These are phyloP conservation scores for Suillus fuscotomentosus DNA, from an alignment of 768 basidiomycete species.

Conservation along the genomic window DNA sequence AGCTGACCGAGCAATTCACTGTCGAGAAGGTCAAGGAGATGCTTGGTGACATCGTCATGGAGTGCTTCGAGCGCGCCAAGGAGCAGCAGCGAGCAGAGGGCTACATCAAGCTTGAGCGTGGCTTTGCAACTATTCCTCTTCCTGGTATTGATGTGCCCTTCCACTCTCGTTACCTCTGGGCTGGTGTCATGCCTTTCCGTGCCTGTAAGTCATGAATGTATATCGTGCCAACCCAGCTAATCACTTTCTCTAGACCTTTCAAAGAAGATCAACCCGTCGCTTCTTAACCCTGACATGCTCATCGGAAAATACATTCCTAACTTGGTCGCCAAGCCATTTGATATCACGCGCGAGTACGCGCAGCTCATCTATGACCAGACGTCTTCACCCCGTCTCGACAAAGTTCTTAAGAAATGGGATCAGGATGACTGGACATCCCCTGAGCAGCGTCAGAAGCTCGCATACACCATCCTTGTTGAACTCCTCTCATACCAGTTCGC, in stretches of 20 bases:
- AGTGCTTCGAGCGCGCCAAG: slow-evolving; percentile 71
- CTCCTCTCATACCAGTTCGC: slow-evolving; percentile 98
- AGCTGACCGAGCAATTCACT: slow-evolving; percentile 86
- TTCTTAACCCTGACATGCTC: slow-evolving; percentile 93
- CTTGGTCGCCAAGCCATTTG: slow-evolving; percentile 86
- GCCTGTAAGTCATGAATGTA: slow-evolving; percentile 62
- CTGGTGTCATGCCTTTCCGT: slow-evolving; percentile 95
- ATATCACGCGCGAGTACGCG: slow-evolving; percentile 81
- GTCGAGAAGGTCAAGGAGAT: slow-evolving; percentile 96
- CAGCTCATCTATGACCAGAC: slow-evolving; percentile 98
- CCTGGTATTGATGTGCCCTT: slow-evolving; percentile 99
- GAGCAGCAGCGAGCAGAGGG: slow-evolving; percentile 82
- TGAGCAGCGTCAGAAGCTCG: slow-evolving; percentile 88
- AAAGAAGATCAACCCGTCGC: slow-evolving; percentile 92
- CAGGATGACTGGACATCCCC: slow-evolving; percentile 80
- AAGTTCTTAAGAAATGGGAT: slow-evolving; percentile 93
- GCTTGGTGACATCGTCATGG: slow-evolving; percentile 87
- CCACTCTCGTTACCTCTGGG: slow-evolving; percentile 99
- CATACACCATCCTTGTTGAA: slow-evolving; percentile 95
- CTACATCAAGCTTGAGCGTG: slow-evolving; percentile 92
- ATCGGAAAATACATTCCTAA: slow-evolving; percentile 97
- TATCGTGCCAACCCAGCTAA: slow-evolving; percentile 1
- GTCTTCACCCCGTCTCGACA: slow-evolving; percentile 90
- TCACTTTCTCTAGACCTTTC: slow-evolving; percentile 65
- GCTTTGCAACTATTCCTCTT: slow-evolving; percentile 92